Evolutionary conservation across 2,329 filamentous ascomycete species (phyloP).

Genomic region (Colletotrichum simmondsii): DNA sequence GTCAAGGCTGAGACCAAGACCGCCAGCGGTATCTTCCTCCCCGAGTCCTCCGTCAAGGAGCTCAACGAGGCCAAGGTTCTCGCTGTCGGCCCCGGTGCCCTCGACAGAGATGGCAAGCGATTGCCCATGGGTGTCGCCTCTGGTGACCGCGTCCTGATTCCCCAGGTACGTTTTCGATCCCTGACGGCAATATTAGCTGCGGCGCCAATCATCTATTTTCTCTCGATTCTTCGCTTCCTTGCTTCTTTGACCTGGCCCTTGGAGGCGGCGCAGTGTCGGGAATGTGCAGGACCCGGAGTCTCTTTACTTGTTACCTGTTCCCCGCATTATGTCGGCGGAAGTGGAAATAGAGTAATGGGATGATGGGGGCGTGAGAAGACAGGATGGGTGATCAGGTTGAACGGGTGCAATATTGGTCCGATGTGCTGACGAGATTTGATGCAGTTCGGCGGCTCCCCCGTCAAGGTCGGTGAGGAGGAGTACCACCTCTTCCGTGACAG

Average conservation of each 20-base stretch:
- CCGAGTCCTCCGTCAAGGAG: slow-evolving; percentile 96
- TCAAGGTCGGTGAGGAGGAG: slow-evolving; percentile 98
- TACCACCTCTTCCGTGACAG: slow-evolving; percentile 96
- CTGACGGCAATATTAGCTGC: no score
- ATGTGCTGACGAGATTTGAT: slow-evolving; percentile 14
- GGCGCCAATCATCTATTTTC: background rate
- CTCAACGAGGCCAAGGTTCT: slow-evolving; percentile 97
- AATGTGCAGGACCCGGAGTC: background rate
- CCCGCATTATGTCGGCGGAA: background rate
- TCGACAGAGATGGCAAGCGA: slow-evolving; percentile 91
- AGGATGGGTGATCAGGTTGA: background rate
- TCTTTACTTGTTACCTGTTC: background rate
- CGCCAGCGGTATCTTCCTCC: slow-evolving; percentile 95
- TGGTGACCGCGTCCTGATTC: slow-evolving; percentile 95
- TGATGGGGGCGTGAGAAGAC: background rate
- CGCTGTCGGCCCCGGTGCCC: slow-evolving; percentile 88
- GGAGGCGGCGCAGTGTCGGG: no score
- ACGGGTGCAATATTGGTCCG: background rate
- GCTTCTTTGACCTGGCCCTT: no score
- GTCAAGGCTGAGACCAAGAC: slow-evolving; percentile 98
- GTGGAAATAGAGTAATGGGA: background rate
- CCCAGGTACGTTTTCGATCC: slow-evolving; percentile 74
- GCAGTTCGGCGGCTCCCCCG: slow-evolving; percentile 90
- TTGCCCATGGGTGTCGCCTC: slow-evolving; percentile 83
- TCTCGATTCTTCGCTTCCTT: background rate